phyloP scores from a whole-genome alignment of 1,284 basidiomycete species.

The Uromyces viciae-fabae region DNA sequence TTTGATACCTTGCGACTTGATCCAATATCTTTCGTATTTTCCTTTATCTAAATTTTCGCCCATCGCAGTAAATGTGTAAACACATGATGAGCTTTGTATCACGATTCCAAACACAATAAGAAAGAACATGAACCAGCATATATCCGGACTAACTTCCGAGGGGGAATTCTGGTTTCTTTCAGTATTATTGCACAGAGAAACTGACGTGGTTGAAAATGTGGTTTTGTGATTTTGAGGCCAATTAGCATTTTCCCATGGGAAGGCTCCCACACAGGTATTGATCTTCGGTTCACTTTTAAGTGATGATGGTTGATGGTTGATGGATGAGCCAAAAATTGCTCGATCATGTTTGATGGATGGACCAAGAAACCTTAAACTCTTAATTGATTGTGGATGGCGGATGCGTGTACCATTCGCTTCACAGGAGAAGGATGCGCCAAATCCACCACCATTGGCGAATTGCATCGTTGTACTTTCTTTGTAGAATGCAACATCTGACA shows the following conservation, averaged over 20 bases:
- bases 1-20: conserved; percentile 98
- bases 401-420: conserved; percentile 50
- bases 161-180: neutral
- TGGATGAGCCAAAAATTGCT: conserved; percentile 71
- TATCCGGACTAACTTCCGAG: neutral
- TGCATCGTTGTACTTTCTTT: conserved; percentile 59
- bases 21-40: conserved; percentile 96
- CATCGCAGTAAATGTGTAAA: conserved; percentile 86
- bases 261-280: too few species aligned
- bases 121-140: neutral
- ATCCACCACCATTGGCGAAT: neutral
- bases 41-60: conserved; percentile 98
- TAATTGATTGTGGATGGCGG: conserved; percentile 69
- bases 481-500: conserved; percentile 81
- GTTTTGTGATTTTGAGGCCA: too few species aligned
- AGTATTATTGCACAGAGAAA: too few species aligned
- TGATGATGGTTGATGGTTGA: too few species aligned
- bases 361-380: too few species aligned
- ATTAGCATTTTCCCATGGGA: conserved; percentile 84
- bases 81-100: conserved; percentile 94
- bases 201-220: too few species aligned
- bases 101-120: conserved; percentile 88
- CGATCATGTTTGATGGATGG: conserved; percentile 84
- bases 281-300: too few species aligned
- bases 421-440: neutral